These are phyloP conservation scores for Lactarius psammicola DNA, from an alignment of 768 basidiomycete species.

Conservation along the genomic window DNA sequence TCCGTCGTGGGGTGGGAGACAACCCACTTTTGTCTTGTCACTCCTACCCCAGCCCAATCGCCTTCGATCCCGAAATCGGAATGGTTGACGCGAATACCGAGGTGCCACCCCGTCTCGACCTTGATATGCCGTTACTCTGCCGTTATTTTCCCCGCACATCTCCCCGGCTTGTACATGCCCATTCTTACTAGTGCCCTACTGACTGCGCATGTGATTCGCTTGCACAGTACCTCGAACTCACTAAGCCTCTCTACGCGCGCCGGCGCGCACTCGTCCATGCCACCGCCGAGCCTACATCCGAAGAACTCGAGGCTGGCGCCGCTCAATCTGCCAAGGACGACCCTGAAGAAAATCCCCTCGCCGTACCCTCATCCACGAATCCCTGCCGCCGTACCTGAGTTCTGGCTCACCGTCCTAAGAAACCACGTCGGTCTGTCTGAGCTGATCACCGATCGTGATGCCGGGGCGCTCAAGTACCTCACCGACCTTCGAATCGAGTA, in stretches of 20 bases:
- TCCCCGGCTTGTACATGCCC: not conserved
- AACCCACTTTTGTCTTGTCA: not conserved
- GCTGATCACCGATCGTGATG: constrained; percentile 92
- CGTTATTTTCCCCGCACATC: constrained; percentile 9
- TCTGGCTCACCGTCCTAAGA: constrained; percentile 96
- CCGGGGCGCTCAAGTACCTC: constrained; percentile 77
- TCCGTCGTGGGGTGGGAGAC: not conserved
- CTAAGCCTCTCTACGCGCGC: constrained; percentile 83
- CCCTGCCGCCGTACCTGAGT: constrained; percentile 75
- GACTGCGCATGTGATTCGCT: constrained; percentile 6
- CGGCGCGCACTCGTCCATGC: constrained; percentile 83
- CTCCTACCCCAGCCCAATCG: constrained; percentile 1
- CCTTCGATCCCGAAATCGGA: constrained; percentile 20
- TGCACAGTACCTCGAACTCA: constrained; percentile 67
- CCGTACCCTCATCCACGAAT: constrained; percentile 32
- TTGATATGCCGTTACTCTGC: constrained; percentile 14
- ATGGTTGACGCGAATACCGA: constrained; percentile 6
- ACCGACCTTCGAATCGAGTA: constrained; percentile 80
- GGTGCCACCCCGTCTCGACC: not conserved
- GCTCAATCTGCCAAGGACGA: constrained; percentile 73
- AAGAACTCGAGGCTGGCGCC: constrained; percentile 83
- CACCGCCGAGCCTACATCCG: constrained; percentile 62
- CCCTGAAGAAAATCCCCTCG: constrained; percentile 59
- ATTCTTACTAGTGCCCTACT: not conserved
- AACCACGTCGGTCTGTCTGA: constrained; percentile 87